Percentiles rank a stretch among this genome's conserved stretches.
Conservation (phyloP, 805 yeast species). For the Danielia oregonensis region DNA sequence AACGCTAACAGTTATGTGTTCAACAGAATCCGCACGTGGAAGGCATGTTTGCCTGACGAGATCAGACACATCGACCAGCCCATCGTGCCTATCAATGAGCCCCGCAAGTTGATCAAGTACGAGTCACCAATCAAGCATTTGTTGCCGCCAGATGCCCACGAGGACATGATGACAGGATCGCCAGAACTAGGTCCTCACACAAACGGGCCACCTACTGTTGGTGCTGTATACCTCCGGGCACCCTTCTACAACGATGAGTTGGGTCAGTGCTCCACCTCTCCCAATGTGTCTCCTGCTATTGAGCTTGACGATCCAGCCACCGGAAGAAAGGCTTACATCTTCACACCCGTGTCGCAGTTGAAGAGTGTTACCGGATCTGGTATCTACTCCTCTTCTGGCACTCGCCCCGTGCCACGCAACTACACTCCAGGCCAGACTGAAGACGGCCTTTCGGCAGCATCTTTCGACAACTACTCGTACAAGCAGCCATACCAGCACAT, state of each 20-base stretch:
- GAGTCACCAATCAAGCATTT: constrained; percentile 83
- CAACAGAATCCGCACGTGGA: constrained; percentile 97
- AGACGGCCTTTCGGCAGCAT: constrained; percentile 3
- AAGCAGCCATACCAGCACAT: constrained; percentile 2
- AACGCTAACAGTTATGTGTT: constrained; percentile 87
- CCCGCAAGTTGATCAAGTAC: constrained; percentile 66
- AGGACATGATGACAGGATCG: constrained; percentile 73
- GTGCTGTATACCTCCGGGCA: constrained; percentile 81
- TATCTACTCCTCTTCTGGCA: constrained; percentile 11
- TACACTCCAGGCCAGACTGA: constrained; percentile 11
- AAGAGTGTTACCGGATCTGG: constrained; percentile 24
- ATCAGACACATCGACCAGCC: constrained; percentile 78
- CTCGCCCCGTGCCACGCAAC: constrained; percentile 12
- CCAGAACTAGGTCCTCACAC: constrained; percentile 77
- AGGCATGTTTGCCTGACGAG: constrained; percentile 96
- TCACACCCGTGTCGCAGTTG: constrained; percentile 43
- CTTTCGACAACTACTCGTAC: constrained; percentile 3
- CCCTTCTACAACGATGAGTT: constrained; percentile 76
- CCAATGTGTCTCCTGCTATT: constrained; percentile 35
- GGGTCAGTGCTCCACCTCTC: constrained; percentile 57
- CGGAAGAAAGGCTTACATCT: constrained; percentile 38
- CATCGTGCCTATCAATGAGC: constrained; percentile 62
- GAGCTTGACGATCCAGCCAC: constrained; percentile 35
- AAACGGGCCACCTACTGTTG: constrained; percentile 87
- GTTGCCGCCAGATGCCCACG: constrained; percentile 70